Base-by-base conservation (phyloP, 1,284 basidiomycete genomes). In the Austroboletus novae-zelandiae region DNA sequence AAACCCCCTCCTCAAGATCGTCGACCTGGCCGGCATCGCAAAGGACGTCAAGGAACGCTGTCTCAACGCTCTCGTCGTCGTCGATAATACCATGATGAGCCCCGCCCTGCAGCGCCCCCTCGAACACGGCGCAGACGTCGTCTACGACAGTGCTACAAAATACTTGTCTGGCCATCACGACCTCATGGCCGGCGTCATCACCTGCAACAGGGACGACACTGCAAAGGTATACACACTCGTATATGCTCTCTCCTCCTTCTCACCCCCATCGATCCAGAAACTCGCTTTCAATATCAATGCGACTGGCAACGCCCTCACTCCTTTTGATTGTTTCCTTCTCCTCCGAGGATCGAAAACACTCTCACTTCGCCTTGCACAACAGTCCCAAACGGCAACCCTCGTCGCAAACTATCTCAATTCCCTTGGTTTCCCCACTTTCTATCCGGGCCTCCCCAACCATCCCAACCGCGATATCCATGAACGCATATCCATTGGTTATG, bases 21-120 rank as follows among this genome's bases (percentile, higher is more conserved):
- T 87, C 40, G 97, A 99, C 71, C 79, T 99, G 50, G 86, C 86
- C 10, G 77, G 76, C 25, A 92, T 98, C 58, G 84, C 86, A 55
- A 78, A 80, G 46, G 77, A 89, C 58, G 90, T 96, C 56, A 92
- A 94, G 66, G 83, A 86, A 59, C 80, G 81, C 40, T 85, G 89
- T 17, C 89, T 90, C 15, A 78, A 89, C 60, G 94, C 94, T 1
- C 67, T 96, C 60, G 75, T 98, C 54, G 91, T 98, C 29, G 93
- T 95, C 23, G 97, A 99, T 72, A 99, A 99, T 71, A 99, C 97
- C 56, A 99, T 99, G 97, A 98, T 99, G 95, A 98, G 94, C 64
- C 97, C 97, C 10, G 99, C 98, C 71, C 80, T 99, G 17, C 95
- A 98, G 72, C 79, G 95, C 48, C 97, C 97, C 2, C 81, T 99